Evolutionary conservation across 1,284 basidiomycete genomes (phyloP).

Genomic region (Cutaneotrichosporon cyanovorans): DNA sequence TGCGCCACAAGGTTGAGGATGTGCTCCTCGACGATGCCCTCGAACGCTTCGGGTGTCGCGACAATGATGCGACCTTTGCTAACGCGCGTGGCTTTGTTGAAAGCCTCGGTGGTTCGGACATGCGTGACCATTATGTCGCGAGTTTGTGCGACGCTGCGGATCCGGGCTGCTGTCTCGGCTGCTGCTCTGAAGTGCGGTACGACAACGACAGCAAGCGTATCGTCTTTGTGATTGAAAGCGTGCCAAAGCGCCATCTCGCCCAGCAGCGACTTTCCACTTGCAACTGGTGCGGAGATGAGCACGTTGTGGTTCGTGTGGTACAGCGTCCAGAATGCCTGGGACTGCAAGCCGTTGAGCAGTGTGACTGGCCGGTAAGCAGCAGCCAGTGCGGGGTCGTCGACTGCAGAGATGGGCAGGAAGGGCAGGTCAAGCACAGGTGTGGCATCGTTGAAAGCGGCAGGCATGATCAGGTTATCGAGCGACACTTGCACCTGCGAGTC

Average conservation of each 20-base stretch:
- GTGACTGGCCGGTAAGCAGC: constrained; percentile 49
- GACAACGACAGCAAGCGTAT: constrained; percentile 37
- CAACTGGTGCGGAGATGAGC: constrained; percentile 72
- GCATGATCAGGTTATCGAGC: constrained; percentile 69
- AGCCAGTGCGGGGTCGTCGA: constrained; percentile 52
- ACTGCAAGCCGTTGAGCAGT: constrained; percentile 79
- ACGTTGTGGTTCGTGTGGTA: constrained; percentile 64
- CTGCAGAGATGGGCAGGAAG: constrained; percentile 57
- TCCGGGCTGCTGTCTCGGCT: constrained; percentile 35
- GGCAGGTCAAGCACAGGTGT: constrained; percentile 72
- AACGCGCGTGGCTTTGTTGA: constrained; percentile 16
- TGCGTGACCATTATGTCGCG: constrained; percentile 25
- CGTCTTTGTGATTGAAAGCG: constrained; percentile 31
- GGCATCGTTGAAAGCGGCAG: constrained; percentile 56
- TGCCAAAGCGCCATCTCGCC: constrained; percentile 64
- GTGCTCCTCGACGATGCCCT: constrained; percentile 19
- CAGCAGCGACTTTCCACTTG: constrained; percentile 73
- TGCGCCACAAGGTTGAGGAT: constrained; percentile 35
- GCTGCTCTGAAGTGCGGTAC: constrained; percentile 40
- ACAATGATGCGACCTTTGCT: constrained; percentile 35
- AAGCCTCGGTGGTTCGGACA: constrained; percentile 23
- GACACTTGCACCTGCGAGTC: constrained; percentile 64
- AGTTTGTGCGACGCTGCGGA: constrained; percentile 26
- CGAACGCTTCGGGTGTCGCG: constrained; percentile 39
- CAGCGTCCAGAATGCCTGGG: constrained; percentile 79